Percentiles rank a stretch among this genome's conserved stretches.
Evolutionary conservation across 2,329 filamentous ascomycete species (phyloP).

Genomic region (Fusarium heterosporum): DNA sequence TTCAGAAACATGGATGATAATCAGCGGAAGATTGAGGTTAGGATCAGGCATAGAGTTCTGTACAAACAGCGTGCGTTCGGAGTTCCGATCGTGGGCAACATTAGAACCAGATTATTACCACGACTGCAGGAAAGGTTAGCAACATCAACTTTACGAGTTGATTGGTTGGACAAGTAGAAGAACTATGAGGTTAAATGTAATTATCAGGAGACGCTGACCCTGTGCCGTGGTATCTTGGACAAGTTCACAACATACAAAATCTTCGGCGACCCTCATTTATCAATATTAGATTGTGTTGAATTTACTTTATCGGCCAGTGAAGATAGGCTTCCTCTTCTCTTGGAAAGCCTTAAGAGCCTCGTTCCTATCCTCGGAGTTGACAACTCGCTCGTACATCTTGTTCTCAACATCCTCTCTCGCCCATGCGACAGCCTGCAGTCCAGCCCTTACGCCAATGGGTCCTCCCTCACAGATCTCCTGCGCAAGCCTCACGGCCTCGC

Average conservation of each 20-base stretch:
- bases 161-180: neutral
- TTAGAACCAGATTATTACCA: slow-evolving; percentile 25
- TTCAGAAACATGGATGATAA: neutral
- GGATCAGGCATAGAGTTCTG: slow-evolving; percentile 4
- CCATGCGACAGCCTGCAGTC: slow-evolving; percentile 80
- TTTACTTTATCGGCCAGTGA: slow-evolving; percentile 62
- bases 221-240: neutral
- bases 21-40: neutral
- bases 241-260: neutral
- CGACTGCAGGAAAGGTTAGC: slow-evolving; percentile 17
- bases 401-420: slow-evolving; percentile 84
- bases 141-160: neutral
- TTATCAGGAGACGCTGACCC: neutral
- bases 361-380: slow-evolving; percentile 85
- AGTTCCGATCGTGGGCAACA: slow-evolving; percentile 11
- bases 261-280: neutral
- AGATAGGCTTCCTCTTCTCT: slow-evolving; percentile 70
- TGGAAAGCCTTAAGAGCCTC: slow-evolving; percentile 89
- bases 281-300: neutral
- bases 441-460: slow-evolving; percentile 83
- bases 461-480: slow-evolving; percentile 90
- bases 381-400: slow-evolving; percentile 84
- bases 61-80: slow-evolving; percentile 21
- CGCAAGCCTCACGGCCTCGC: slow-evolving; percentile 82
- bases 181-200: neutral